Conservation (phyloP, 768 basidiomycete genomes). For the Gymnopilus junonius region DNA sequence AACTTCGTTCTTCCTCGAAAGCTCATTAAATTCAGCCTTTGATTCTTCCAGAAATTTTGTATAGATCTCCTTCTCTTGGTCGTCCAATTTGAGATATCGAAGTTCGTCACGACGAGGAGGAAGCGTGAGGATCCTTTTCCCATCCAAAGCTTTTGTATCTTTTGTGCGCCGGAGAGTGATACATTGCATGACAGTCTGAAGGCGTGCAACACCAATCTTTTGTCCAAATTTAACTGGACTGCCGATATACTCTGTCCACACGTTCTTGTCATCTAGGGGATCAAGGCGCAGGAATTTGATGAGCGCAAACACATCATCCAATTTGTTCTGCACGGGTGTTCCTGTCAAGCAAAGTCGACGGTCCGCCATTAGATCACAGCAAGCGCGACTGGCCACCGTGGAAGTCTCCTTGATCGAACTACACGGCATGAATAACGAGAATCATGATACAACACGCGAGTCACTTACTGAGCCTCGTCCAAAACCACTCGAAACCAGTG, state of each 20-base stretch:
- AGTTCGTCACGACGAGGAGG: conserved; percentile 92
- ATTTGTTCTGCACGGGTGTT: conserved; percentile 98
- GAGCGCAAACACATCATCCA: conserved; percentile 96
- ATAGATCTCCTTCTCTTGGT: conserved; percentile 85
- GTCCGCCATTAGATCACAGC: conserved; percentile 93
- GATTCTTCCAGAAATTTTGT: conserved; percentile 88
- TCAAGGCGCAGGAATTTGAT: conserved; percentile 93
- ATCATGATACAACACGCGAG: not conserved
- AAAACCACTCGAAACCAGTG: conserved; percentile 97
- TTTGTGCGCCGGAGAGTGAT: conserved; percentile 97
- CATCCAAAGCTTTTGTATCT: conserved; percentile 80
- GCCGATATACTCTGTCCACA: conserved; percentile 94
- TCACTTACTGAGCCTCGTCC: conserved; percentile 93
- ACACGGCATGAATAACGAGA: not conserved
- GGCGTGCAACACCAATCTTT: conserved; percentile 85
- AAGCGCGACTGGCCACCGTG: conserved; percentile 94
- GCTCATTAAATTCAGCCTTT: conserved; percentile 88
- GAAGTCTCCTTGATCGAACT: conserved; percentile 97
- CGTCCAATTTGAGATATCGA: conserved; percentile 81
- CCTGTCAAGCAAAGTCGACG: conserved; percentile 95
- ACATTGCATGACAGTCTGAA: conserved; percentile 96
- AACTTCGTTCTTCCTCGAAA: conserved; percentile 87
- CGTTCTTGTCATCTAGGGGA: conserved; percentile 91
- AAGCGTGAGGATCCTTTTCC: conserved; percentile 82
- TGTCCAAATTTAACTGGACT: conserved; percentile 93